These are phyloP conservation scores for Cladosporium sp. DNA, from an alignment of 2,329 filamentous ascomycete species.

Conservation along the genomic window DNA sequence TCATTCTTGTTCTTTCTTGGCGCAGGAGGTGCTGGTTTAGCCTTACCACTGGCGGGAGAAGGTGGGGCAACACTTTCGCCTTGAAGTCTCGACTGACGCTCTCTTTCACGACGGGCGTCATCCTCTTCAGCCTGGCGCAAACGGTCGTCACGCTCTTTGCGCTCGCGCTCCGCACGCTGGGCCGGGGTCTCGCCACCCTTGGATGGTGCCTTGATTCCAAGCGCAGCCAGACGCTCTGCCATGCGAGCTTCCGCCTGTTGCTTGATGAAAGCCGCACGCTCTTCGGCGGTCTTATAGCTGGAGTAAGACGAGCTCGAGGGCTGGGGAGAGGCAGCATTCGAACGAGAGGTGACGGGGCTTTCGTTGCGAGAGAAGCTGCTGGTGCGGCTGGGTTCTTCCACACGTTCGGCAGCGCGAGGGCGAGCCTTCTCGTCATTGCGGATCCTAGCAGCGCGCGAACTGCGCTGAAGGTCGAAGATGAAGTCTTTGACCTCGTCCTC, in stretches of 20 bases:
- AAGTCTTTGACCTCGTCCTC: constrained; percentile 97
- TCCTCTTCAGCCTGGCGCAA: constrained; percentile 89
- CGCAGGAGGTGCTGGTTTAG: constrained; percentile 60
- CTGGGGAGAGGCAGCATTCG: constrained; percentile 36
- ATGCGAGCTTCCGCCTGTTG: constrained; percentile 96
- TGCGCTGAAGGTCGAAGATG: constrained; percentile 91
- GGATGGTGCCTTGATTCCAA: constrained; percentile 78
- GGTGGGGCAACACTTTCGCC: constrained; percentile 68
- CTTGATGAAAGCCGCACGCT: constrained; percentile 91
- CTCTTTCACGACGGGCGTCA: constrained; percentile 79
- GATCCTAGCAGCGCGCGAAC: constrained; percentile 70
- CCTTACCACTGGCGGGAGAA: constrained; percentile 38
- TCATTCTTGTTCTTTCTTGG: constrained; percentile 64
- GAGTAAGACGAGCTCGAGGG: constrained; percentile 64
- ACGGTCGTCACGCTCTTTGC: constrained; percentile 79
- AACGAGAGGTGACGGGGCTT: constrained; percentile 25
- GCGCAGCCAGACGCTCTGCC: constrained; percentile 88
- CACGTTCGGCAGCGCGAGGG: constrained; percentile 16
- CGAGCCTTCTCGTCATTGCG: constrained; percentile 50
- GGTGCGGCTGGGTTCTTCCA: constrained; percentile 27
- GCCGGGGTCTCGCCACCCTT: constrained; percentile 73
- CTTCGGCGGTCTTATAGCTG: constrained; percentile 84
- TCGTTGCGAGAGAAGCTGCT: constrained; percentile 27
- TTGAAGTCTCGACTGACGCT: constrained; percentile 75
- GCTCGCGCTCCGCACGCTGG: constrained; percentile 84